These are phyloP conservation scores for Lagenidium giganteum DNA, from an alignment of 352 stramenopile genomes.

Conservation along the genomic window DNA sequence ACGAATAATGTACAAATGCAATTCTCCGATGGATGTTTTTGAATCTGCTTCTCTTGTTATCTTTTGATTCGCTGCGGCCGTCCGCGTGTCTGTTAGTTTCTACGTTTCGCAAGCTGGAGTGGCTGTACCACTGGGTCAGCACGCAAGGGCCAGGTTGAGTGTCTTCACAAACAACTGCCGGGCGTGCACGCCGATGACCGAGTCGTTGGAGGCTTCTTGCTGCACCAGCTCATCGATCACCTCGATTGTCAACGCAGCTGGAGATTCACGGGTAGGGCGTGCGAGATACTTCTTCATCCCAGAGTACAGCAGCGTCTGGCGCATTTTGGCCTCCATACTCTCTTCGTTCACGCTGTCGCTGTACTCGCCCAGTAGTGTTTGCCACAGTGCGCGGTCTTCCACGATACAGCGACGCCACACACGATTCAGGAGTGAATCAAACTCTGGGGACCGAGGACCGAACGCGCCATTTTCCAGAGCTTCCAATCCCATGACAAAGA, in stretches of 20 bases:
- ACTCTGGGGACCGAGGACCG: slow-evolving; percentile 27
- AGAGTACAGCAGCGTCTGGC: slow-evolving; percentile 62
- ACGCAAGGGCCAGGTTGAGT: slow-evolving; percentile 47
- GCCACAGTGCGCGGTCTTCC: slow-evolving; percentile 56
- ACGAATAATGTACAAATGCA: slow-evolving; percentile 31
- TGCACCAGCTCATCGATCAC: slow-evolving; percentile 63
- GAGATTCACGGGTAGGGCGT: slow-evolving; percentile 12
- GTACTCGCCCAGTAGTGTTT: slow-evolving; percentile 42
- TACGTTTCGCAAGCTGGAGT: no score
- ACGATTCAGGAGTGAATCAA: slow-evolving; percentile 31
- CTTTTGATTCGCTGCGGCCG: slow-evolving; percentile 1
- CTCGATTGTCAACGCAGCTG: slow-evolving; percentile 42
- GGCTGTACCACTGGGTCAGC: no score
- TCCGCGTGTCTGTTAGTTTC: slow-evolving; percentile 9
- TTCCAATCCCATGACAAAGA: slow-evolving; percentile 70
- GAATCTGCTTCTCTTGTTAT: slow-evolving; percentile 1
- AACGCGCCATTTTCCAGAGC: slow-evolving; percentile 49
- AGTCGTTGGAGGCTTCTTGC: slow-evolving; percentile 35
- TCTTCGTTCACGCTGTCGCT: slow-evolving; percentile 54
- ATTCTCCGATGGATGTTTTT: neutral
- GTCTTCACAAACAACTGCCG: slow-evolving; percentile 75
- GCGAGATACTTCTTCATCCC: slow-evolving; percentile 48
- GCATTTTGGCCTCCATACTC: slow-evolving; percentile 57
- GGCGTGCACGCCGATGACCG: slow-evolving; percentile 40
- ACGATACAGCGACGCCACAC: slow-evolving; percentile 59